Conservation (phyloP, 768 basidiomycete species). For the Hygrophorus pudorinus region DNA sequence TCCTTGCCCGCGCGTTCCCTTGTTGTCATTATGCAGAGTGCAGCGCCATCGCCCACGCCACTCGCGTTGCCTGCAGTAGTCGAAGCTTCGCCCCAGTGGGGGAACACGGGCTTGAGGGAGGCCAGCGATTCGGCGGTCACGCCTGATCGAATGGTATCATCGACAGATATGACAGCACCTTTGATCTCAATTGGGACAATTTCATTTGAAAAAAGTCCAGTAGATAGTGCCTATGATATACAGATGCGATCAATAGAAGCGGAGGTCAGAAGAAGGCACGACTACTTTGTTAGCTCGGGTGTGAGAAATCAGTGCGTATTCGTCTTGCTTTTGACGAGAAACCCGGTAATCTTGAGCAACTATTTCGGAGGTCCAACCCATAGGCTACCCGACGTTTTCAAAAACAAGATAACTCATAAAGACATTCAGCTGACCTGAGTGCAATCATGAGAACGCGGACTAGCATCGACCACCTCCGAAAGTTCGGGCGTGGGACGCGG, state of each 20-base stretch:
- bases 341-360: slow-evolving; percentile 75
- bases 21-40: slow-evolving; percentile 74
- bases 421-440: slow-evolving; percentile 40
- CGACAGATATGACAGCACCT: slow-evolving; percentile 55
- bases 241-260: neutral
- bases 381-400: slow-evolving; percentile 39
- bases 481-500: slow-evolving; percentile 68
- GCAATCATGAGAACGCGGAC: slow-evolving; percentile 64
- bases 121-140: slow-evolving; percentile 71
- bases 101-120: slow-evolving; percentile 81
- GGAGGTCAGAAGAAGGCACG: neutral
- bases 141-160: slow-evolving; percentile 83
- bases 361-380: slow-evolving; percentile 95
- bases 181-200: slow-evolving; percentile 79
- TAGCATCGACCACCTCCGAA: slow-evolving; percentile 42
- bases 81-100: slow-evolving; percentile 58
- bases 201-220: slow-evolving; percentile 75
- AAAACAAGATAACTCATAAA: neutral
- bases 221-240: slow-evolving; percentile 41
- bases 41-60: slow-evolving; percentile 90
- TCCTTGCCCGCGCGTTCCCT: slow-evolving; percentile 66
- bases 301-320: slow-evolving; percentile 84
- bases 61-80: slow-evolving; percentile 85
- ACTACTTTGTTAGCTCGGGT: slow-evolving; percentile 60
- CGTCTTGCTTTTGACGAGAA: slow-evolving; percentile 61